Evolutionary conservation across 129 eudicot genomes (phyloP), one percentile per base, ranked within the genome.

Genomic region (Centella asiatica): DNA sequence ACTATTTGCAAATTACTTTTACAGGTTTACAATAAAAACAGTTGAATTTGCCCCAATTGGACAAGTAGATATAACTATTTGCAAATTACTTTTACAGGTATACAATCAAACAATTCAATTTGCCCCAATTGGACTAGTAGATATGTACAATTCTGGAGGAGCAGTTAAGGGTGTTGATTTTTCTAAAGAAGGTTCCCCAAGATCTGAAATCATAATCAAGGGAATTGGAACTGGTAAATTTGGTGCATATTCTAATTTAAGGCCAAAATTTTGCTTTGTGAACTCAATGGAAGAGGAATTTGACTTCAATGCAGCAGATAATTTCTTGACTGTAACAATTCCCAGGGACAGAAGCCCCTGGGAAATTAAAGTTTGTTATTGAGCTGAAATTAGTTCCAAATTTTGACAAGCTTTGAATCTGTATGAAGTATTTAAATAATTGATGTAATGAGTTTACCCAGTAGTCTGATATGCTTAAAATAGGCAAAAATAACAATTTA

Each of bases 111-210:
- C 32, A 32, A 27, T 78, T 12, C 25, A 60, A 7, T 78, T 78
- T 55, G 79, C 80, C 4, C 74, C 84, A 1, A 39, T 78, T 17
- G 84, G 79, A 15, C 42, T 69, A 40, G 61, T 73, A 39, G 49
- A 74, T 20, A 78, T 74, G 84, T 78, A 78, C 62, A 78, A 74
- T 63, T 62, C 74, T 19, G 84, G 79, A 52, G 84, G 84, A 22
- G 84, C 80, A 45, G 55, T 74, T 22, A 58, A 74, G 61, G 61
- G 31, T 32, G 33, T 74, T 22, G 74, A 69, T 13, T 27, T 51
- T 27, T 25, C 24, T 9, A 44, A 53, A 9, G 76, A 60, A 8
- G 62, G 62, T 31, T 28, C 59, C 36, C 37, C 32, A 23, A n/a
- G 25, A 33, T 19, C 12, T 7, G 25, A 29, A 34, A 55, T 74